Base-by-base conservation (phyloP, 2,329 filamentous ascomycete species). In the Fusarium albidum region DNA sequence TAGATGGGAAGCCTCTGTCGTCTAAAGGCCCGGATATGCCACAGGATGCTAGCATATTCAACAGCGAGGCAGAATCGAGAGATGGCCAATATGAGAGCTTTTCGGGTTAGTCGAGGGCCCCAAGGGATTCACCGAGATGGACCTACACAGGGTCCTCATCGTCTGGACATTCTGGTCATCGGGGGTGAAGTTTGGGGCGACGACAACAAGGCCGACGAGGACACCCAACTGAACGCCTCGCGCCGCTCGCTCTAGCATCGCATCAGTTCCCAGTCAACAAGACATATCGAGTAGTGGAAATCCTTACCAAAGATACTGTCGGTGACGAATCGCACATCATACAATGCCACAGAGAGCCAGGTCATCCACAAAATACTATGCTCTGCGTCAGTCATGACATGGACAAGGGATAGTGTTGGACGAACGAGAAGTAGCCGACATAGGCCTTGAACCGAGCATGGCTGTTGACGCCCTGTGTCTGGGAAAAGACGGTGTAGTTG, bases 301-400 rank as follows among this genome's bases (percentile, higher is more conserved):
- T n/a, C n/a, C n/a, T n/a, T n/a, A n/a, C 72, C 83, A 62, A 88
- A 86, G 28, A 89, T 75, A 33, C 81, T 85, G 68, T 90, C 86
- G 17, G 82, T 78, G 1, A 83, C 80, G 66, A 87, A 89, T 1
- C 86, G 84, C 29, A 89, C 81, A 69, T 90, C 87, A 67, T 85
- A 88, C 2, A 89, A 71, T 8, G 81, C 80, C 17, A 85, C 81
- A 53, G 86, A 77, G 31, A 88, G 79, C 87, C 87, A 89, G n/a
- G 83, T 88, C 52, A 87, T 82, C 86, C 86, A 89, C 6, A 89
- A 73, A 15, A 89, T 75, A 18, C 81, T 77, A n/a, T n/a, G n/a
- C 1, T 1, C 7, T 13, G 3, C 3, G 27, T 63, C 9, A 52
- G 25, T 25, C 9, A 13, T 11, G 5, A 25, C 9, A 21, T 9